A percentile compares a stretch with the other conserved stretches of the same genome.
phyloP scores from a whole-genome alignment of 2,329 filamentous ascomycete species.

The Dothistroma septosporum region DNA sequence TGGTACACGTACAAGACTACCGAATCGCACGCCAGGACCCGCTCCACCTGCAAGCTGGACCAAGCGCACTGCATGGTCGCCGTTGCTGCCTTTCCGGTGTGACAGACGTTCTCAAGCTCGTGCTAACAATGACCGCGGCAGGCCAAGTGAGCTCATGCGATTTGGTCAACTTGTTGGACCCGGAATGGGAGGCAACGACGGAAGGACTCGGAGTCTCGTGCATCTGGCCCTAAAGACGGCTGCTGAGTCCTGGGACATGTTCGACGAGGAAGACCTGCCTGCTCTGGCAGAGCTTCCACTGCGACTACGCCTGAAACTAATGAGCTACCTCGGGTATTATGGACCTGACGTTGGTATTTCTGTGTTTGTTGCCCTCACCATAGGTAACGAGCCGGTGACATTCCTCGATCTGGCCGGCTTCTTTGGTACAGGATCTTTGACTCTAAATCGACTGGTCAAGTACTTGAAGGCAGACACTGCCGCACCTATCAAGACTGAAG shows the following conservation, averaged over 20 bases:
- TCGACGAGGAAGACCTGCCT: slow-evolving; percentile 54
- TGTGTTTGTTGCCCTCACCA: slow-evolving; percentile 51
- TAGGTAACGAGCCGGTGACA: slow-evolving; percentile 44
- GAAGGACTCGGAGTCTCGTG: slow-evolving; percentile 41
- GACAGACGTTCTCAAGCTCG: slow-evolving; percentile 14
- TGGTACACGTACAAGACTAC: slow-evolving; percentile 34
- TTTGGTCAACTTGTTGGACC: slow-evolving; percentile 25
- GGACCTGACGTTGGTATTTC: slow-evolving; percentile 41
- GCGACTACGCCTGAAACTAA: slow-evolving; percentile 49
- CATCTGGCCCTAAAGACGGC: slow-evolving; percentile 52
- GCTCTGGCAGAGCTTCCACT: slow-evolving; percentile 51
- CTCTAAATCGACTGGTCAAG: slow-evolving; percentile 39
- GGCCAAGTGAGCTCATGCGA: slow-evolving; percentile 25
- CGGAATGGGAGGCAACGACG: slow-evolving; percentile 3
- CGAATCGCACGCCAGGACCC: slow-evolving; percentile 40
- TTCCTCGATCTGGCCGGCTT: slow-evolving; percentile 53
- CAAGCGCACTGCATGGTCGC: slow-evolving; percentile 29
- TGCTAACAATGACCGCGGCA: slow-evolving; percentile 23
- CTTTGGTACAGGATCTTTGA: slow-evolving; percentile 45
- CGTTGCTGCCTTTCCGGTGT: slow-evolving; percentile 17
- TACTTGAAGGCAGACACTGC: slow-evolving; percentile 37
- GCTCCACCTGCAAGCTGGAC: slow-evolving; percentile 47
- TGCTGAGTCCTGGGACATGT: slow-evolving; percentile 53
- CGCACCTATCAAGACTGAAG: neutral
- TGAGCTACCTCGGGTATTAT: slow-evolving; percentile 55